Conservation (phyloP, 768 basidiomycete genomes). For the Gelatoporia subvermispora region DNA sequence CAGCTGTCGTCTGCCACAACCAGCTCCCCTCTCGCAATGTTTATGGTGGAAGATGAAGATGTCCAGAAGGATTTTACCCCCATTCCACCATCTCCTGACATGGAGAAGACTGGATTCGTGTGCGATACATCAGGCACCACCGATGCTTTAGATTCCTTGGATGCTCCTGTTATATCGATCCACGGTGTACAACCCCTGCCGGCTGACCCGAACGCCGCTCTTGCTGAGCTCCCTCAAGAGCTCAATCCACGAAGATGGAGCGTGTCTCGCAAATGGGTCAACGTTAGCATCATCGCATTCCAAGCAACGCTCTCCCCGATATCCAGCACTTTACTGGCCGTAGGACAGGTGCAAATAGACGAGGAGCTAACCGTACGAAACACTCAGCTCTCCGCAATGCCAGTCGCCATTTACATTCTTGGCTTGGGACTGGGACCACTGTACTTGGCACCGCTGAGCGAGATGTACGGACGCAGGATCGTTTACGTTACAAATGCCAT, state of each 20-base stretch:
- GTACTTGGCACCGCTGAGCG: conserved; percentile 2
- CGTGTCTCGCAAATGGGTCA: conserved; percentile 85
- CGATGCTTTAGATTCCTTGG: too few relatives aligned
- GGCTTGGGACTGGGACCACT: conserved; percentile 1
- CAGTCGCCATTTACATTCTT: conserved; percentile 2
- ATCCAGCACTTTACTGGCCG: conserved; percentile 4
- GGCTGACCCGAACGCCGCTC: too few relatives aligned
- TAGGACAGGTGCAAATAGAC: conserved; percentile 1
- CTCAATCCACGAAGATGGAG: conserved; percentile 1
- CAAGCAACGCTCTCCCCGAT: conserved; percentile 5
- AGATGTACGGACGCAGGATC: conserved; percentile 1
- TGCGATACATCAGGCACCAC: too few relatives aligned
- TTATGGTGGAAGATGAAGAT: too few relatives aligned
- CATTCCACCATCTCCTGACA: too few relatives aligned
- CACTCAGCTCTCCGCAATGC: conserved; percentile 1
- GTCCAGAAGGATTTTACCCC: too few relatives aligned
- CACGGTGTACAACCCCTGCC: too few relatives aligned
- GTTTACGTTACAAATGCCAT: neutral
- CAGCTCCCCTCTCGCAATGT: too few relatives aligned
- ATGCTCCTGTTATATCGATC: too few relatives aligned
- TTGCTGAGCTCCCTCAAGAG: neutral
- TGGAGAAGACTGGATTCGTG: too few relatives aligned
- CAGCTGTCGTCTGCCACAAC: too few relatives aligned
- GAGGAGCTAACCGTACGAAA: neutral
- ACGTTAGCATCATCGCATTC: conserved; percentile 54